Base-by-base conservation (phyloP, 441 rosid genomes). In the Adansonia grandidieri region DNA sequence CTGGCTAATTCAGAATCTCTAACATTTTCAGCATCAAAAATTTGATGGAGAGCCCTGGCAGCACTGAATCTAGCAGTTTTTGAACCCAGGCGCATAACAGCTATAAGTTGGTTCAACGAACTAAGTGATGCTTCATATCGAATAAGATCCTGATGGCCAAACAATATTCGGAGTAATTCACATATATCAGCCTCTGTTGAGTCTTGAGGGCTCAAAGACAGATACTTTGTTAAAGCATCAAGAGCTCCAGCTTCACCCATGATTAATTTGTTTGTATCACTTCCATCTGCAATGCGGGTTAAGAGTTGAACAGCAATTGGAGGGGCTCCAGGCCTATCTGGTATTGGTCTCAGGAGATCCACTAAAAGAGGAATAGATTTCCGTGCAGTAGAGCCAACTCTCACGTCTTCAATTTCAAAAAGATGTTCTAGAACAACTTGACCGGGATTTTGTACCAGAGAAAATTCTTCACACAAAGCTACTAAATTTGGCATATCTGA, bases 221-320 rank as follows among this genome's bases (percentile, higher is more conserved):
- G 86, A 85, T 90, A 93, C 80, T 86, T 90, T 5, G 96, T 84
- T 77, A 95, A 87, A 71, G 91, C 92, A 84, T 93, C 95, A 4
- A 95, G 80, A 80, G 90, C 98, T 84, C 98, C 99, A 79, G 94
- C 91, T 85, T 95, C 97, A 76, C 89, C 95, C 83, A 93, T 89
- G 45, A 87, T 80, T 77, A 93, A 57, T 84, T 95, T 95, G 86
- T 85, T 89, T 75, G 89, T 62, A 81, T 92, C 94, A 47, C 91
- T 90, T 79, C 88, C 93, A 60, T 88, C 88, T 51, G 95, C 95
- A 76, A 93, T 84, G 69, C 66, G 82, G 51, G 90, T 89, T 77
- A 95, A 88, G 72, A 93, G 89, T 70, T 76, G 87, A 81, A 95
- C 90, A 74, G 89, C 88, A 78, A 88, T 77, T 56, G 91, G 85